A percentile compares a stretch with the other conserved stretches of the same genome.
Conservation (phyloP, 129 eudicot species). For the Flaveria robusta region DNA sequence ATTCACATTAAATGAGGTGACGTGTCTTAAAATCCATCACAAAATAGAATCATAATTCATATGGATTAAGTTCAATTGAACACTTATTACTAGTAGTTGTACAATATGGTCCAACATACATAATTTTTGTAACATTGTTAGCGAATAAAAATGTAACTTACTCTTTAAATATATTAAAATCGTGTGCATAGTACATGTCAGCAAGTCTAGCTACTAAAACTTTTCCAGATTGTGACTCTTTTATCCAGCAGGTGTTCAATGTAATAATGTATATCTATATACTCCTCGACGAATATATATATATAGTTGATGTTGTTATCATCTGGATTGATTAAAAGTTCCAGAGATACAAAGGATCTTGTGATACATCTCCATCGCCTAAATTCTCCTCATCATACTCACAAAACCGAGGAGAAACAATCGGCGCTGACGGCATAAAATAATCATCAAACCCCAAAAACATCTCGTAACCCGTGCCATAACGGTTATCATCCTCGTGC, state of each 20-base stretch:
- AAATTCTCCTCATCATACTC: constrained; percentile 25
- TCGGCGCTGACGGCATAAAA: constrained; percentile 24
- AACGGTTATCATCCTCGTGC: neutral
- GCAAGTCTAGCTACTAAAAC: constrained; percentile 17
- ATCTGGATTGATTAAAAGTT: constrained; percentile 19
- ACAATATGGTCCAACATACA: too few species aligned
- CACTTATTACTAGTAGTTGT: neutral
- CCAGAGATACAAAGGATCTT: constrained; percentile 40
- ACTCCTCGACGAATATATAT: too few species aligned
- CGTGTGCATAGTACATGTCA: neutral
- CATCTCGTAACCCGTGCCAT: constrained; percentile 36
- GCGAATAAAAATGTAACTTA: too few species aligned
- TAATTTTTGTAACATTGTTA: too few species aligned
- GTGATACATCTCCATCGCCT: constrained; percentile 28
- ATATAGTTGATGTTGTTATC: neutral
- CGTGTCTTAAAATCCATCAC: neutral
- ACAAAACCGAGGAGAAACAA: neutral
- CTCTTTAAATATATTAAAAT: too few species aligned
- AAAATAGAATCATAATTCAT: neutral
- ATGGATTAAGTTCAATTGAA: neutral
- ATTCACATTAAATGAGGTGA: neutral
- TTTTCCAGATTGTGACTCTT: neutral
- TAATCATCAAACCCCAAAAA: constrained; percentile 44
- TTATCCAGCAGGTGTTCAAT: neutral
- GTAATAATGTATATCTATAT: neutral